Base-by-base conservation (phyloP, 2,329 filamentous ascomycete species). In the Pezicula radicicola region DNA sequence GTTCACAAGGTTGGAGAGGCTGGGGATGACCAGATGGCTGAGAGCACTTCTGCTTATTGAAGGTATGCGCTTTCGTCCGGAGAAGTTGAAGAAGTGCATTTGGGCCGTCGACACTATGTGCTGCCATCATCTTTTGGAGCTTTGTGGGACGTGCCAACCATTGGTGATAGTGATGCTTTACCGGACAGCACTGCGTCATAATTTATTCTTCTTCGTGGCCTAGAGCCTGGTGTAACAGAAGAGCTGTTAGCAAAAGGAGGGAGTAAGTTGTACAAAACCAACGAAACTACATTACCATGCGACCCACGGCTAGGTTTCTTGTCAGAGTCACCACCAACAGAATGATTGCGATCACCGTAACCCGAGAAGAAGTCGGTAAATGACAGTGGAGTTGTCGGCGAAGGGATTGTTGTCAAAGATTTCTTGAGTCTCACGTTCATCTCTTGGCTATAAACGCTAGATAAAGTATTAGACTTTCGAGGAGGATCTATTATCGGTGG, bases 61-160 rank as follows among this genome's bases (percentile, higher is more conserved):
- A 63, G 9, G 54, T 57, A 46, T 68, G 64, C 9, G 63, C 60
- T 48, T 66, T 67, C n/a, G 60, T 63, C 13, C 62, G 56, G 19
- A 66, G 51, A 59, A 89, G 84, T 55, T 91, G 85, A 0, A 94
- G 94, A 4, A 99, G 78, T 60, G 97, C 89, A 49, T 97, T 93
- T 0, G 91, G 90, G 59, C 95, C 91, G 3, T 92, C 87, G 12
- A 97, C 90, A 2, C 91, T 91, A 55, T 94, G 84, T 62, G 94
- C 88, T 2, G 85, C 85, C 76, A 99, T 87, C 63, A 97, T 82
- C 74, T 97, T 97, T 69, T 97, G 93, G 59, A 97, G 83, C 72
- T 99, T 99, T 0, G 94, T 99, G 7, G 94, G 94, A 7, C 94
- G 85, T 39, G 94, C n/a, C 69, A 9, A 80, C 80, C 35, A 75